Base-by-base conservation (phyloP, 129 eudicot species). In the Arctium minus region DNA sequence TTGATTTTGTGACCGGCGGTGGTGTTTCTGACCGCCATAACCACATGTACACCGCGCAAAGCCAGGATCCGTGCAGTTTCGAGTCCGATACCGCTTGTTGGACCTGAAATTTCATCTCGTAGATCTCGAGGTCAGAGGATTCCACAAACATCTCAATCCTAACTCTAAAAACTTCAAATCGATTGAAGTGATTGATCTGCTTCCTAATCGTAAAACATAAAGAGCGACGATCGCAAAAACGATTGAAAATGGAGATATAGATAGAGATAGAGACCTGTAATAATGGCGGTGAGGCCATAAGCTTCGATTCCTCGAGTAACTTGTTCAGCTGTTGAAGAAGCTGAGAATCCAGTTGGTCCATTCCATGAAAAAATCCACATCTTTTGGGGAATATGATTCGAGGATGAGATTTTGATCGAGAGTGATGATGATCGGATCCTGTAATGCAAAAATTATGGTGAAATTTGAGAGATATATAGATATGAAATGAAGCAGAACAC, bases 21-120 rank as follows among this genome's bases (percentile, higher is more conserved):
- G 40, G 87, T 82, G 87, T 91, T 92, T 73, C 98, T 91, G 13
- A 94, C 96, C 27, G 94, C 97, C 97, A 94, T 89, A 62, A 94
- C 84, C 4, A 94, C 96, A 88, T 91, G 96, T 48, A 87, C 98
- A 8, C 98, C 98, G 10, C 89, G 86, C 83, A 84, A 35, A 5
- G 90, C 98, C 29, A 94, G 94, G 71, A 91, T 86, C 60, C 97
- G 91, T 5, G 97, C 64, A 7, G 96, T 92, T 79, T 92, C 98
- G 39, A 82, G 78, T 1, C 98, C 98, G 32, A 94, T 89, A 10
- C 98, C 98, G 84, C 94, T 94, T 70, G 98, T 83, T 37, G 98
- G 93, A 75, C 98, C 98, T 94, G 36, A 53, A 68, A 74, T 53
- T 33, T 70, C 37, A 53, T 44, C 68, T 9, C 6, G n/a, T 5